Evolutionary conservation across 2,329 filamentous ascomycete species (phyloP).

Genomic region (Talaromyces pinophilus): DNA sequence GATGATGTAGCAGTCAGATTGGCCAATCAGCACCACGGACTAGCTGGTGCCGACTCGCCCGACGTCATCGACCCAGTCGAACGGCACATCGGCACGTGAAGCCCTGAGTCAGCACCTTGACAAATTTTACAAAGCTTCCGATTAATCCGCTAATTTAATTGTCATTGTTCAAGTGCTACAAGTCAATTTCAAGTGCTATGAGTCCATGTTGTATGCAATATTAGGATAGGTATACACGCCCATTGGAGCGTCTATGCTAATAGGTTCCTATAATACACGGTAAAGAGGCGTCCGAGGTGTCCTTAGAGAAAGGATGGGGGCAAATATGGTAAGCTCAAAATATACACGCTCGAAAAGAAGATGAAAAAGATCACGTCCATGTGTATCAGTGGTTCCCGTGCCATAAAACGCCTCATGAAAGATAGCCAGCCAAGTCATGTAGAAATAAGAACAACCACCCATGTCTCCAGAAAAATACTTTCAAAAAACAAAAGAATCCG

Average conservation of each 20-base stretch:
- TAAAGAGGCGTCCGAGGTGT: background rate
- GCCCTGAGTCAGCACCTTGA: background rate
- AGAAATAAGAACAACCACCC: background rate
- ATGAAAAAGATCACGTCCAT: slow-evolving; percentile 8
- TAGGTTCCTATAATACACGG: slow-evolving; percentile 14
- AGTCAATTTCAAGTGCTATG: background rate
- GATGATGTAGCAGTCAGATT: background rate
- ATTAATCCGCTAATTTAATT: background rate
- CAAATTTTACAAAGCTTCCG: background rate
- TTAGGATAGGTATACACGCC: slow-evolving; percentile 6
- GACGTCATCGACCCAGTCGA: slow-evolving; percentile 2
- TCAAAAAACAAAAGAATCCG: slow-evolving; percentile 24
- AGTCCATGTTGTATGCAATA: background rate
- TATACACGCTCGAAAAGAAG: slow-evolving; percentile 13
- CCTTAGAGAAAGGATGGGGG: background rate
- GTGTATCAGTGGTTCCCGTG: background rate
- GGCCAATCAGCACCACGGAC: background rate
- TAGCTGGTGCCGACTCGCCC: background rate
- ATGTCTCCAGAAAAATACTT: background rate
- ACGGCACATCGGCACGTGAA: slow-evolving; percentile 11
- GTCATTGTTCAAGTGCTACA: background rate
- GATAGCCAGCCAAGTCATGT: slow-evolving; percentile 14
- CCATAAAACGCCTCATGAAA: slow-evolving; percentile 17
- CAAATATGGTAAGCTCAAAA: slow-evolving; percentile 1
- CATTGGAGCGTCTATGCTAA: background rate